These are phyloP conservation scores for Rhodocollybia butyracea DNA, from an alignment of 768 basidiomycete genomes.

Conservation along the genomic window DNA sequence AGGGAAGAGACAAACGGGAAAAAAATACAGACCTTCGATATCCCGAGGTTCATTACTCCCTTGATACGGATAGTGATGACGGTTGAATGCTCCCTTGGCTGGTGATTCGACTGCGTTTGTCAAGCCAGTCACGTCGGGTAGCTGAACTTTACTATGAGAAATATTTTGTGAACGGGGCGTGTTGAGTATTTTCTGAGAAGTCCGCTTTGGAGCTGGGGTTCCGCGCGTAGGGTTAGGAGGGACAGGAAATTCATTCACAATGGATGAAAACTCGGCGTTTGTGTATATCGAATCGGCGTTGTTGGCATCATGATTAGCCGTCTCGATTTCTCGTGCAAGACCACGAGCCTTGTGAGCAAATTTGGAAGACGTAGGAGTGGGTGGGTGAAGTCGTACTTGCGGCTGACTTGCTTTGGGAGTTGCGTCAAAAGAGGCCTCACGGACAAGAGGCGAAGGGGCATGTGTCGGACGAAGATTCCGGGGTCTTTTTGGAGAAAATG, in stretches of 20 bases:
- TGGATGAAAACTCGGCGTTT: neutral
- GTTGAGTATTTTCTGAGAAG: neutral
- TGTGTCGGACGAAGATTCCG: conserved; percentile 39
- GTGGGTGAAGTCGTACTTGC: conserved; percentile 51
- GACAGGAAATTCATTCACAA: neutral
- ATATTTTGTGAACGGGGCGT: conserved; percentile 12
- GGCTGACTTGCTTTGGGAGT: conserved; percentile 16
- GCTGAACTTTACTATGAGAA: conserved; percentile 43
- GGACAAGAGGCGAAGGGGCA: conserved; percentile 12
- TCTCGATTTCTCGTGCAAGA: conserved; percentile 51
- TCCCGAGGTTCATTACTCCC: conserved; percentile 49
- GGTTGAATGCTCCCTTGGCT: conserved; percentile 45
- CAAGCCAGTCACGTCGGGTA: conserved; percentile 84
- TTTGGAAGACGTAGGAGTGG: conserved; percentile 54
- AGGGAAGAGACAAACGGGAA: neutral
- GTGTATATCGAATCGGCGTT: neutral
- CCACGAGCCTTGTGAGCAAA: conserved; percentile 61
- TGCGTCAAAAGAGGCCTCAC: conserved; percentile 8
- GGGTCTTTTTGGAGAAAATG: conserved; percentile 76
- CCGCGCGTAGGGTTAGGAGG: neutral
- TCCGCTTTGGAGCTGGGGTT: neutral
- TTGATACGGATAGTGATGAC: conserved; percentile 47
- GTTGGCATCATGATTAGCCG: too few species aligned
- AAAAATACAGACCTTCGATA: conserved; percentile 51
- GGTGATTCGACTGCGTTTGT: conserved; percentile 79